These are phyloP conservation scores for Aspergillus baeticus DNA, from an alignment of 495 filamentous ascomycete genomes.

Conservation along the genomic window DNA sequence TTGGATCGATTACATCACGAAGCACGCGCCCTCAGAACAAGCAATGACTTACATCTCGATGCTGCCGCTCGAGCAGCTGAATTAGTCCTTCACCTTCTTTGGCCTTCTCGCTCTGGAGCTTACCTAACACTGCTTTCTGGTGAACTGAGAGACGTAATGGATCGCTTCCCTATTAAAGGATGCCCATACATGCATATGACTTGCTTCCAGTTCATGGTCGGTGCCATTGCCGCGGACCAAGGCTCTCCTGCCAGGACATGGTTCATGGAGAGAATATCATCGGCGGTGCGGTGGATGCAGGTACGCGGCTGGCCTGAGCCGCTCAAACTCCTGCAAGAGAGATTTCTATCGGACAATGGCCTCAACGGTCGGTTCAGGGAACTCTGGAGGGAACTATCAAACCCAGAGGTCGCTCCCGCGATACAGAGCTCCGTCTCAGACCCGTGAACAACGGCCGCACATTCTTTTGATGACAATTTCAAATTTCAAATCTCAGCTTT, in stretches of 20 bases:
- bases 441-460: too few relatives aligned
- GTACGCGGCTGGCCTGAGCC: slow-evolving; percentile 11
- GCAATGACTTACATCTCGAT: background rate
- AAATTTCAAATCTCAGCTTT: too few relatives aligned
- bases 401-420: background rate
- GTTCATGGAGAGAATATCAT: slow-evolving; percentile 21
- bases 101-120: slow-evolving; percentile 7
- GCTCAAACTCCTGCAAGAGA: background rate
- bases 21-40: background rate
- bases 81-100: slow-evolving; percentile 13
- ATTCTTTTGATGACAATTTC: too few relatives aligned
- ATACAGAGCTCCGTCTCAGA: background rate
- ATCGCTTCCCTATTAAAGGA: slow-evolving; percentile 13
- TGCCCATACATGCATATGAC: slow-evolving; percentile 26
- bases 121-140: slow-evolving; percentile 17
- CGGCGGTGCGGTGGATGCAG: slow-evolving; percentile 18
- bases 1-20: slow-evolving; percentile 2
- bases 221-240: slow-evolving; percentile 21
- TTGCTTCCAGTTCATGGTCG: slow-evolving; percentile 22
- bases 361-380: background rate
- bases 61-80: slow-evolving; percentile 14
- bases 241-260: slow-evolving; percentile 19
- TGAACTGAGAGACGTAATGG: slow-evolving; percentile 19
- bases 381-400: background rate
- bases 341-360: background rate